Evolutionary conservation across 2,329 filamentous ascomycete species (phyloP), one percentile per base, ranked within the genome.

Genomic region (Xylogone sp.): DNA sequence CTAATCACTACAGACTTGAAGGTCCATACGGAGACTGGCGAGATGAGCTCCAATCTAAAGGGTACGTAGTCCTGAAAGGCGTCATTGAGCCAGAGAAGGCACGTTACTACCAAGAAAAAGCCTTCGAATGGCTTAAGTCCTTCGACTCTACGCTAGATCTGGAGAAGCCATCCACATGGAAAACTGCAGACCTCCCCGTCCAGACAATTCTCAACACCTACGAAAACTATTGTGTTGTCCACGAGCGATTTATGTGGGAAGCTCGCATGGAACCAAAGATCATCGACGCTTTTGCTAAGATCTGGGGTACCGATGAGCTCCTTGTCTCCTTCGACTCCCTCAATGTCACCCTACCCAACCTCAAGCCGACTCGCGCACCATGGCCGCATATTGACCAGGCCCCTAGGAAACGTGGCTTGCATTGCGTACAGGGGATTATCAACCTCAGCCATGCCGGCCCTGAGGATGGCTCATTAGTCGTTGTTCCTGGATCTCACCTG

Each of bases 311-410:
- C 13, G 56, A 71, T 34, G 65, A 75, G 24, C 60, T 75, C n/a
- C 67, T 75, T 48, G 72, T 72, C 2, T 73, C 71, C 0, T 76
- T 75, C 51, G 74, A 75, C 52, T 68, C 66, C 2, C 58, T 75
- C 49, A 75, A 75, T 53, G 66, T 74, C 49, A 66, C 68, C 3
- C 68, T 71, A 43, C 65, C 66, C 31, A 22, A 24, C 13, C 50
- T 45, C n/a, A 24, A 24, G n/a, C 27, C 21, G 20, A 43, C 50
- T 4, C 47, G 47, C 24, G 34, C 47, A 21, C 19, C 34, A 13
- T 71, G 68, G 69, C 67, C 68, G 5, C 70, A 71, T 53, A 67
- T 70, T 47, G 69, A 72, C 50, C 69, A 71, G 53, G 62, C 68
- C 43, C 67, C 65, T 2, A 49, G 57, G 2, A 65, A 64, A 49